Percentiles rank a stretch among this genome's conserved stretches.
Conservation (phyloP, 2,329 filamentous ascomycete genomes). For the Cytospora leucostoma region DNA sequence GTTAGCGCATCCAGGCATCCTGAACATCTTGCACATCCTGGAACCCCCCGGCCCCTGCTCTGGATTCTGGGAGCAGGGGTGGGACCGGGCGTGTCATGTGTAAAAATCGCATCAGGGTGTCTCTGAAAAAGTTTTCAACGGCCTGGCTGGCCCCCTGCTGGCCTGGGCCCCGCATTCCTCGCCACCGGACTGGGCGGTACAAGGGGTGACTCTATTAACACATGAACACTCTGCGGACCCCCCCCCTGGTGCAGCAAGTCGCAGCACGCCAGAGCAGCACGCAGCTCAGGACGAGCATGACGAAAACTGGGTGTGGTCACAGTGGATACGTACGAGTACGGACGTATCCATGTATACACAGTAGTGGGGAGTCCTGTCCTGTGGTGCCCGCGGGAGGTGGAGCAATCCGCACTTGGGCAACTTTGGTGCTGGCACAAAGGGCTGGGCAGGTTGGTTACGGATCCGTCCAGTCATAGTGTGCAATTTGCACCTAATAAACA, state of each 20-base stretch:
- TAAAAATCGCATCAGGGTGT: conserved; percentile 23
- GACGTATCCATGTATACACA: background rate
- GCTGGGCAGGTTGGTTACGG: background rate
- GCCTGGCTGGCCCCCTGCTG: conserved; percentile 19
- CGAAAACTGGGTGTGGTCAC: background rate
- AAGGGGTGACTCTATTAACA: background rate
- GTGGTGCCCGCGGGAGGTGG: conserved; percentile 10
- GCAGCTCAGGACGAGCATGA: conserved; percentile 1
- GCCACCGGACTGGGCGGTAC: conserved; percentile 9
- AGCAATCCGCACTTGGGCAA: conserved; percentile 21
- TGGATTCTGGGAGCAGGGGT: conserved; percentile 5
- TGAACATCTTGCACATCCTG: background rate
- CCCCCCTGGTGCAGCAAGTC: conserved; percentile 14
- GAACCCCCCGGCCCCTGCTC: background rate
- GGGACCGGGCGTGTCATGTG: conserved; percentile 23
- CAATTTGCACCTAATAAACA: background rate
- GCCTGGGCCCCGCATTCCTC: conserved; percentile 21
- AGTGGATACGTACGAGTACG: background rate
- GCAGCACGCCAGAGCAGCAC: conserved; percentile 3
- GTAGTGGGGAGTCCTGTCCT: background rate
- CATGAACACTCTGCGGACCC: background rate
- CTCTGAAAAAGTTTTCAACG: conserved; percentile 26
- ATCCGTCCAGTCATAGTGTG: background rate
- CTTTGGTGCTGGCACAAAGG: no score
- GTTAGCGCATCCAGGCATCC: conserved; percentile 15